These are phyloP conservation scores for Populus euphratica DNA, from an alignment of 345 rosid genomes.

Conservation along the genomic window DNA sequence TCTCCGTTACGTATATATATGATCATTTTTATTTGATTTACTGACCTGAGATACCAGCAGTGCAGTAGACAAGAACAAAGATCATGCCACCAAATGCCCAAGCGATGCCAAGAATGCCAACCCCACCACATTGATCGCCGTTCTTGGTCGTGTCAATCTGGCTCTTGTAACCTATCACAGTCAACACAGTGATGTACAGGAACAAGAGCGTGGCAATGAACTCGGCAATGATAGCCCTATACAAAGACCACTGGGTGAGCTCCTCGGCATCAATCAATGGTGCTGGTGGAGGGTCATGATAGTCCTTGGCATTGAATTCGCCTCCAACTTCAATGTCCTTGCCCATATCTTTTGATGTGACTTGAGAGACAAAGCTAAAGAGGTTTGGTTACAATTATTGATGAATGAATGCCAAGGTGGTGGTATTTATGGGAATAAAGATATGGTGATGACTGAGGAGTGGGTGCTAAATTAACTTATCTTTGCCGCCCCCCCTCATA, in stretches of 20 bases:
- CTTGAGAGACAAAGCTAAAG: background rate
- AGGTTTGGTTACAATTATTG: no score
- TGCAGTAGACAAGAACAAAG: conserved; percentile 47
- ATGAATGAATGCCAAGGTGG: no score
- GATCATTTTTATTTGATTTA: background rate
- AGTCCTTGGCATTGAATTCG: conserved; percentile 34
- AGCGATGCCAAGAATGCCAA: conserved; percentile 43
- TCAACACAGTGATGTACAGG: conserved; percentile 40
- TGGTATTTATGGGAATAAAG: no score
- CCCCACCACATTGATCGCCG: conserved; percentile 30
- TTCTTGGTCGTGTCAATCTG: conserved; percentile 19
- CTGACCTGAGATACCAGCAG: conserved; percentile 44
- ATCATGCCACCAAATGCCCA: conserved; percentile 55
- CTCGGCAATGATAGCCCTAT: conserved; percentile 45
- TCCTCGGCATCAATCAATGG: conserved; percentile 38
- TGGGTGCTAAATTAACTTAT: no score
- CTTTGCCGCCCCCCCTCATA: no score
- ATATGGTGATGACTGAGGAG: no score
- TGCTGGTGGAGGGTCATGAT: conserved; percentile 47
- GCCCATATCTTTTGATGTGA: conserved; percentile 16
- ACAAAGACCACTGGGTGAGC: conserved; percentile 39
- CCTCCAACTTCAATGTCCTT: conserved; percentile 31
- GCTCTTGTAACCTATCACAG: conserved; percentile 41
- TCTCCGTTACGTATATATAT: no score
- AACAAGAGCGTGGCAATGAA: conserved; percentile 43